These are phyloP conservation scores for Citrullus mucosospermus DNA, from an alignment of 306 rosid genomes.

Conservation along the genomic window DNA sequence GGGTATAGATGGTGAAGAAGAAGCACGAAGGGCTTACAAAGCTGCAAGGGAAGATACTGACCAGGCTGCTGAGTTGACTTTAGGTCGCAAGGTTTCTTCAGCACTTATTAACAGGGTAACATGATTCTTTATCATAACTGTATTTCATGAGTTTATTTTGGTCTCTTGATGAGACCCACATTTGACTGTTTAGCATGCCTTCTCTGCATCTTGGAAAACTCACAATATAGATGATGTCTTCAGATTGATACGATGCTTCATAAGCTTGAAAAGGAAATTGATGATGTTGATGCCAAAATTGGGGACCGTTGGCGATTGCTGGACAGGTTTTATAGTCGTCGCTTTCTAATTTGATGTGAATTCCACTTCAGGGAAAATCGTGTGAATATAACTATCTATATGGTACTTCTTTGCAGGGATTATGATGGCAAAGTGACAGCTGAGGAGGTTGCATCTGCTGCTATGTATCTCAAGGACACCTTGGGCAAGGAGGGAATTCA, in stretches of 20 bases:
- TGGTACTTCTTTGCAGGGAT: constrained; percentile 38
- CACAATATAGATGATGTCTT: not conserved
- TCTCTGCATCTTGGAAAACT: not conserved
- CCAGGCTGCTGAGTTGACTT: constrained; percentile 27
- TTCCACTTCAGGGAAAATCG: not conserved
- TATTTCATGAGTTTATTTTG: not conserved
- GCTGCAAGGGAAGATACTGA: constrained; percentile 74
- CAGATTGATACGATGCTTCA: constrained; percentile 97
- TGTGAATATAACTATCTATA: not conserved
- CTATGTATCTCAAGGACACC: constrained; percentile 75
- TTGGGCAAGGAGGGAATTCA: constrained; percentile 90
- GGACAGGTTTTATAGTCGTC: constrained; percentile 48
- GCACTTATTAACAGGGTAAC: constrained; percentile 70
- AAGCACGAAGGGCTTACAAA: constrained; percentile 71
- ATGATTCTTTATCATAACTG: constrained; percentile 6
- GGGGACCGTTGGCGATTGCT: constrained; percentile 81
- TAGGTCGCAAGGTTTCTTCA: constrained; percentile 61
- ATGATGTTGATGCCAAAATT: constrained; percentile 87
- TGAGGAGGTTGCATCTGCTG: constrained; percentile 95
- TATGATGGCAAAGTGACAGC: constrained; percentile 92
- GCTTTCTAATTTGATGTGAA: not conserved
- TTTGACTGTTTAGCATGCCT: not conserved
- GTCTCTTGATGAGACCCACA: not conserved
- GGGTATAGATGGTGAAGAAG: constrained; percentile 54
- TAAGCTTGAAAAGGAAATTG: constrained; percentile 93